phyloP scores from a whole-genome alignment of 352 stramenopile species.

The Labyrinthula sp. region DNA sequence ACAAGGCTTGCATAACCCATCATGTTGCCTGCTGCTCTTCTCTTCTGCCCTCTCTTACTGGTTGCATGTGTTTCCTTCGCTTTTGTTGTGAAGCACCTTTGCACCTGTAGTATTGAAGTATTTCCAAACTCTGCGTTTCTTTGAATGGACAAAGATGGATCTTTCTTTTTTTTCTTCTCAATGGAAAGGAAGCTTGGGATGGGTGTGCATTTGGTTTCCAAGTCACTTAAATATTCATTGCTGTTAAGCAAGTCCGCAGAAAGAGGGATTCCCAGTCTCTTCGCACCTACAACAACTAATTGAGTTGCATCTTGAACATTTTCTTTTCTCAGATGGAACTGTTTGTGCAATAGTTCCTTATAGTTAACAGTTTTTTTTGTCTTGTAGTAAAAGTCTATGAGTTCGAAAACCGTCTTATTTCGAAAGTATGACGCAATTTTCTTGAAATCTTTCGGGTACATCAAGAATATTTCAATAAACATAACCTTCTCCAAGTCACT shows the following conservation, averaged over 20 bases:
- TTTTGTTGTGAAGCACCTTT: too few species aligned
- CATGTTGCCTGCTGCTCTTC: too few species aligned
- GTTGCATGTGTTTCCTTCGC: too few species aligned
- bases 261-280: conserved; percentile 55
- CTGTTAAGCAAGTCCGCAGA: conserved; percentile 35
- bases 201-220: too few species aligned
- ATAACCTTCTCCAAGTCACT: conserved; percentile 96
- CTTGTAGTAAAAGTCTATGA: conserved; percentile 90
- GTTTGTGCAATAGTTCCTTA: conserved; percentile 62
- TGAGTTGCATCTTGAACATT: conserved; percentile 62
- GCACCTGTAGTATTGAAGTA: too few species aligned
- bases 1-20: too few species aligned
- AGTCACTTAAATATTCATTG: too few species aligned
- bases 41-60: too few species aligned
- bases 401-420: conserved; percentile 87
- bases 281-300: conserved; percentile 54
- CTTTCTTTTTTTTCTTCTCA: too few species aligned
- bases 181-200: too few species aligned
- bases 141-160: too few species aligned
- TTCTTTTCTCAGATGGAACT: conserved; percentile 55
- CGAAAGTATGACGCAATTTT: conserved; percentile 72
- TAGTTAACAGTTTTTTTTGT: conserved; percentile 90
- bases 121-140: too few species aligned
- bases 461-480: conserved; percentile 93
- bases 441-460: conserved; percentile 95